Evolutionary conservation across 73 alveolate species (phyloP).

Genomic region (Tetrahymena malaccensis): DNA sequence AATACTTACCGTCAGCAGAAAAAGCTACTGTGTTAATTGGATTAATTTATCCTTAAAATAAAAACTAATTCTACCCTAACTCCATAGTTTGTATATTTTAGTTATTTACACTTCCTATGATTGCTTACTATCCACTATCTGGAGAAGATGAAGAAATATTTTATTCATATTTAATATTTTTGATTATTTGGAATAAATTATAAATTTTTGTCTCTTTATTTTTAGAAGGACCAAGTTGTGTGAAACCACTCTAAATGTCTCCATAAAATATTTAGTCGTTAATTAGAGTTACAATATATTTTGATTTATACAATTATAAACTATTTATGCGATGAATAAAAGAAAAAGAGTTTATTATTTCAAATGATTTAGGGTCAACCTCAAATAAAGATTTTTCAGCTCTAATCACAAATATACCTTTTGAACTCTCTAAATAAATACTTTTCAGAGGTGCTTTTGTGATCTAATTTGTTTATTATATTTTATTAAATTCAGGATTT

Average conservation of each 20-base stretch:
- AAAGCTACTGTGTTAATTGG: background rate
- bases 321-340: background rate
- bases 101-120: no score
- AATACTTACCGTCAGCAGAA: background rate
- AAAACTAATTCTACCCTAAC: no score
- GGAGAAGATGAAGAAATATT: no score
- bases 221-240: background rate
- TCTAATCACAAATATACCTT: background rate
- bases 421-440: background rate
- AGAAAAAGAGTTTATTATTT: background rate
- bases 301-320: background rate
- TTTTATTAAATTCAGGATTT: background rate
- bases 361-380: background rate
- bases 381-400: background rate
- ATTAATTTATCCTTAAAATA: background rate
- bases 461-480: background rate
- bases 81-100: no score
- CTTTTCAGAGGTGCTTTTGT: background rate
- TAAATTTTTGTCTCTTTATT: background rate
- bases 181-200: background rate
- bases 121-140: no score
- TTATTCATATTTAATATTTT: background rate
- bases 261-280: background rate
- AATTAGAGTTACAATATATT: background rate
- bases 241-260: background rate